These are phyloP conservation scores for Terfezia boudieri DNA, from an alignment of 495 filamentous ascomycete genomes.

Conservation along the genomic window DNA sequence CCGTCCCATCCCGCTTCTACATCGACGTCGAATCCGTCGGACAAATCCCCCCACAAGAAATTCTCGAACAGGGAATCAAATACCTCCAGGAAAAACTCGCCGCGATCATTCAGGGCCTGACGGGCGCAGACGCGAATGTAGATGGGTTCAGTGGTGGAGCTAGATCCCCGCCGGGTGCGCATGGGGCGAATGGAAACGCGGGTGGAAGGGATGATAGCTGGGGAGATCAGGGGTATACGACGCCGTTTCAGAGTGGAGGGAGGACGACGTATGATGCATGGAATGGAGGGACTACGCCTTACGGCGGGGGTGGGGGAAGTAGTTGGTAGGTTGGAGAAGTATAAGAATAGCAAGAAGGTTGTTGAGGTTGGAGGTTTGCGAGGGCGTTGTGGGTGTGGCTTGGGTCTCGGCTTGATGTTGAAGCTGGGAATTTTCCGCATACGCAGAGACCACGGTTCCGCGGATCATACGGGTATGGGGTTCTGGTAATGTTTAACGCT, in stretches of 20 bases:
- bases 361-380: no score
- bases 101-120: conserved; percentile 50
- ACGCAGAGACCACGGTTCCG: no score
- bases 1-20: conserved; percentile 64
- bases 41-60: conserved; percentile 61
- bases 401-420: no score
- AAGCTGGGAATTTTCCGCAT: no score
- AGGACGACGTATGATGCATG: neutral
- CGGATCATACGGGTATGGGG: no score
- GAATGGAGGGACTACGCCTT: neutral
- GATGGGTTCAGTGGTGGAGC: conserved; percentile 29
- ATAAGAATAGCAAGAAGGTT: no score
- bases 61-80: conserved; percentile 73
- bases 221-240: conserved; percentile 47
- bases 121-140: conserved; percentile 16
- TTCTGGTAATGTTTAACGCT: no score
- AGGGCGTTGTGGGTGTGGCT: no score
- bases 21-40: conserved; percentile 80
- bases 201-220: conserved; percentile 31
- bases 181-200: conserved; percentile 35
- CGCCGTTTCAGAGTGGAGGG: conserved; percentile 27
- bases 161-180: conserved; percentile 37
- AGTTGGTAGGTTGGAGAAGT: neutral
- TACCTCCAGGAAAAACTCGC: conserved; percentile 79
- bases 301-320: neutral